phyloP scores from a whole-genome alignment of 2,329 filamentous ascomycete species.

The Fusarium sterilihyphosum region DNA sequence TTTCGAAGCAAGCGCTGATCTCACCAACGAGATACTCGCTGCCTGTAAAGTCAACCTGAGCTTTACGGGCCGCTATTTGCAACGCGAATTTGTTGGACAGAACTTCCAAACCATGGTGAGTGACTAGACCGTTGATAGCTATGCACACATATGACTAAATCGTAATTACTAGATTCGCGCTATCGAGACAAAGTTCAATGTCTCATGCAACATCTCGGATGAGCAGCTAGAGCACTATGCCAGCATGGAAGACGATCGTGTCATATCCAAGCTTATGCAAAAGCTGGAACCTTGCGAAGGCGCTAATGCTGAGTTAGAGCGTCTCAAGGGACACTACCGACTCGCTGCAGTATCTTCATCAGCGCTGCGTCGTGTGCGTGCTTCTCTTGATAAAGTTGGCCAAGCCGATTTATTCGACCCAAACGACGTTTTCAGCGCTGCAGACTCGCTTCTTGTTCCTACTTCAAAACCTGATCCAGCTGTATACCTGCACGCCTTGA shows the following conservation, averaged over 20 bases:
- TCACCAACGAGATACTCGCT: neutral
- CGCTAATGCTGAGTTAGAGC: neutral
- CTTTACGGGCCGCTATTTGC: neutral
- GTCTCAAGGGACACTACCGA: neutral
- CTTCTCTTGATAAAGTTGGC: neutral
- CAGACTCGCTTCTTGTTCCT: neutral
- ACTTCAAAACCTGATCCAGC: neutral
- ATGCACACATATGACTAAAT: neutral
- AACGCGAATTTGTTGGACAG: neutral
- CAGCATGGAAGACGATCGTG: neutral
- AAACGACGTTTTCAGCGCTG: neutral
- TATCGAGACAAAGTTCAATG: neutral
- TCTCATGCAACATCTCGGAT: neutral
- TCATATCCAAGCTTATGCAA: neutral
- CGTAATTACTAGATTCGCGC: neutral
- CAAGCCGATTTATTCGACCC: neutral
- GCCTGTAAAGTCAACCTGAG: neutral
- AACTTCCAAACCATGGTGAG: neutral
- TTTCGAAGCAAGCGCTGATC: neutral
- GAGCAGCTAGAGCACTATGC: neutral
- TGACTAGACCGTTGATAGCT: accelerated
- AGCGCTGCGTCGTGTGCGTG: neutral
- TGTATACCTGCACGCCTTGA: neutral
- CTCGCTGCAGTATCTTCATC: neutral
- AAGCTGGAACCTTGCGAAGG: neutral